Conservation (phyloP, 140 eudicot genomes). For the Anethum foeniculum region DNA sequence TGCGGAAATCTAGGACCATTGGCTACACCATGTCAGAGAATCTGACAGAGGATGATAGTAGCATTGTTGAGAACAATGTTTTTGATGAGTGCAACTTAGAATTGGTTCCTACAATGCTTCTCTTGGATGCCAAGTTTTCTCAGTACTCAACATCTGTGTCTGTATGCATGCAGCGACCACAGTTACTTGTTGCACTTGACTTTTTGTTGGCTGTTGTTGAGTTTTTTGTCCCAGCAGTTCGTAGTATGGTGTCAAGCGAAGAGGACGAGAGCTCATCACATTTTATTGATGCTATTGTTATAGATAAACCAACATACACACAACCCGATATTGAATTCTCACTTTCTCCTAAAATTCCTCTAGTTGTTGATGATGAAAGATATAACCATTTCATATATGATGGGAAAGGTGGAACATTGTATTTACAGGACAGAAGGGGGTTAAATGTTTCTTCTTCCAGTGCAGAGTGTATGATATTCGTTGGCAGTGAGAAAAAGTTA, state of each 20-base stretch:
- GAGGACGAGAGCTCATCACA: conserved; percentile 51
- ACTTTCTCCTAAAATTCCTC: conserved; percentile 79
- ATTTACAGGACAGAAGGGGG: conserved; percentile 64
- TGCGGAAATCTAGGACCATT: conserved; percentile 58
- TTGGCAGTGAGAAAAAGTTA: conserved; percentile 70
- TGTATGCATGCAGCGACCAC: conserved; percentile 85
- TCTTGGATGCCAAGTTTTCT: conserved; percentile 70
- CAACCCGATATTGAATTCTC: conserved; percentile 56
- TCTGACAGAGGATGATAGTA: conserved; percentile 28
- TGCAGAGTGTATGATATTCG: conserved; percentile 52
- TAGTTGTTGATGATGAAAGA: conserved; percentile 80
- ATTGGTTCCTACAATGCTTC: conserved; percentile 71
- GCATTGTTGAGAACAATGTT: conserved; percentile 19
- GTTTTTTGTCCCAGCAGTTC: conserved; percentile 89
- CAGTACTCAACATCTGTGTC: conserved; percentile 48
- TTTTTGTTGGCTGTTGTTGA: conserved; percentile 86
- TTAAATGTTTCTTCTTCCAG: conserved; percentile 42
- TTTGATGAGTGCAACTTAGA: conserved; percentile 23
- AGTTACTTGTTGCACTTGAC: conserved; percentile 95
- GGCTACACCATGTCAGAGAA: conserved; percentile 28
- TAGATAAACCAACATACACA: conserved; percentile 42
- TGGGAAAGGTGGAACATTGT: conserved; percentile 81
- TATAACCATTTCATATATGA: conserved; percentile 72
- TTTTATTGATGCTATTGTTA: conserved; percentile 59
- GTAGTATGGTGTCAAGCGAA: conserved; percentile 54